phyloP scores from a whole-genome alignment of 2,329 filamentous ascomycete genomes.

The Nannizziopsis barbatae region DNA sequence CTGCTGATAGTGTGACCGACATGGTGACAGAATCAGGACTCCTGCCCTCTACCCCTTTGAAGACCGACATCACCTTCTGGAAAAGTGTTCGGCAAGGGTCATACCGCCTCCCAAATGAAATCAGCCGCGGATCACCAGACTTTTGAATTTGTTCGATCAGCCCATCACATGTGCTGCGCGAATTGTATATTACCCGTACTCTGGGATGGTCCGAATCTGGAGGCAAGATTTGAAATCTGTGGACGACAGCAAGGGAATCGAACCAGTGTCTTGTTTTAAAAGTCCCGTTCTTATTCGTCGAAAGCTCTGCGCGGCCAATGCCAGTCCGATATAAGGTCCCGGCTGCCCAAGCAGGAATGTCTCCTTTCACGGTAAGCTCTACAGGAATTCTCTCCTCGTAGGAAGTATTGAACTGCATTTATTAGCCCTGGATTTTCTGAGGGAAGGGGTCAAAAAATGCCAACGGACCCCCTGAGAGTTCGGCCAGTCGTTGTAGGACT shows the following conservation, averaged over 20 bases:
- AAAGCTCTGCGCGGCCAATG: constrained; percentile 53
- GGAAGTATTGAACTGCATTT: constrained; percentile 52
- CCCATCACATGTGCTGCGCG: constrained; percentile 54
- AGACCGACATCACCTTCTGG: constrained; percentile 56
- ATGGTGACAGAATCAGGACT: constrained; percentile 43
- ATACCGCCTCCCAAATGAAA: constrained; percentile 58
- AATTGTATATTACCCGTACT: constrained; percentile 55
- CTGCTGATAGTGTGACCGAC: constrained; percentile 53
- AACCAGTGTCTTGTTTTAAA: constrained; percentile 66
- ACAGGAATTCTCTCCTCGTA: constrained; percentile 56
- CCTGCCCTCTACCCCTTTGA: constrained; percentile 27
- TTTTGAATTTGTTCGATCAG: constrained; percentile 50
- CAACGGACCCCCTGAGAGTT: constrained; percentile 41
- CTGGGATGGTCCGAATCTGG: constrained; percentile 24
- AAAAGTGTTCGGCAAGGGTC: constrained; percentile 68
- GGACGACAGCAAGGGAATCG: constrained; percentile 60
- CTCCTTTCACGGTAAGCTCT: constrained; percentile 51
- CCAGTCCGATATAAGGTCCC: constrained; percentile 66
- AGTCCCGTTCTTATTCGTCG: constrained; percentile 47
- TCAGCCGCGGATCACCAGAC: constrained; percentile 45
- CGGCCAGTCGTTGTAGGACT: constrained; percentile 39
- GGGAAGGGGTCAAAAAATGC: neutral
- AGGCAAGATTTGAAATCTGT: constrained; percentile 58
- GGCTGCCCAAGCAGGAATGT: constrained; percentile 59
- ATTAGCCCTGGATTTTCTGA: constrained; percentile 7